phyloP scores from a whole-genome alignment of 768 basidiomycete species.

The Amanita jacksonii region DNA sequence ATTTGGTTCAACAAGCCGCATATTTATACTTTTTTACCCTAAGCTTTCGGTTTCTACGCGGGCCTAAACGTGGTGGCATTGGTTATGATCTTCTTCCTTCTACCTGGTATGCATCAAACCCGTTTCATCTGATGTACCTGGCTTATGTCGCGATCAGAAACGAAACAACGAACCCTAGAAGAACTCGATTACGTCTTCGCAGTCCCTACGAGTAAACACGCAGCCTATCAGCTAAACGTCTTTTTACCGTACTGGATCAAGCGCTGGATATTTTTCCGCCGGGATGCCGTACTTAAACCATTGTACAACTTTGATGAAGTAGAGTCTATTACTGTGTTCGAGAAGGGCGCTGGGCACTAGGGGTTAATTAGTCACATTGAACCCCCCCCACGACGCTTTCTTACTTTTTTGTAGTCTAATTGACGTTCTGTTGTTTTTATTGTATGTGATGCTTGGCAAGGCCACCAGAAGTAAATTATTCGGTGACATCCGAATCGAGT shows the following conservation, averaged over 20 bases:
- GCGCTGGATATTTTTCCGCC: constrained; percentile 33
- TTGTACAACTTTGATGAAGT: constrained; percentile 47
- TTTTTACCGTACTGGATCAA: constrained; percentile 45
- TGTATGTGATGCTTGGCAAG: not conserved
- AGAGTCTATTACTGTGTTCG: constrained; percentile 32
- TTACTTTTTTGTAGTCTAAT: too few relatives aligned
- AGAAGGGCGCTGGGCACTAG: constrained; percentile 31
- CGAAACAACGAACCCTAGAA: constrained; percentile 43
- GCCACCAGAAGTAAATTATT: not conserved
- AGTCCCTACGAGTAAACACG: constrained; percentile 37
- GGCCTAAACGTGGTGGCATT: constrained; percentile 41
- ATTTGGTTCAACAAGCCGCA: constrained; percentile 11
- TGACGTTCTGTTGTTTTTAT: too few relatives aligned
- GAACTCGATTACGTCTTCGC: constrained; percentile 44
- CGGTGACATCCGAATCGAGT: constrained; percentile 11
- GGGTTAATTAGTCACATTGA: too few relatives aligned
- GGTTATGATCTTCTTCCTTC: constrained; percentile 44
- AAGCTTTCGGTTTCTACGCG: constrained; percentile 52
- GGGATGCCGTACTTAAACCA: constrained; percentile 27
- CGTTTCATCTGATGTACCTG: not conserved
- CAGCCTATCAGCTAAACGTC: constrained; percentile 31
- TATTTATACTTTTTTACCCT: not conserved
- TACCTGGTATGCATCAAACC: constrained; percentile 31
- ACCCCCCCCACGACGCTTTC: too few relatives aligned
- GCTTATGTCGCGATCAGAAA: constrained; percentile 24